Evolutionary conservation across 805 yeast genomes (phyloP).

Genomic region (Zygosaccharomyces gambellarensis): DNA sequence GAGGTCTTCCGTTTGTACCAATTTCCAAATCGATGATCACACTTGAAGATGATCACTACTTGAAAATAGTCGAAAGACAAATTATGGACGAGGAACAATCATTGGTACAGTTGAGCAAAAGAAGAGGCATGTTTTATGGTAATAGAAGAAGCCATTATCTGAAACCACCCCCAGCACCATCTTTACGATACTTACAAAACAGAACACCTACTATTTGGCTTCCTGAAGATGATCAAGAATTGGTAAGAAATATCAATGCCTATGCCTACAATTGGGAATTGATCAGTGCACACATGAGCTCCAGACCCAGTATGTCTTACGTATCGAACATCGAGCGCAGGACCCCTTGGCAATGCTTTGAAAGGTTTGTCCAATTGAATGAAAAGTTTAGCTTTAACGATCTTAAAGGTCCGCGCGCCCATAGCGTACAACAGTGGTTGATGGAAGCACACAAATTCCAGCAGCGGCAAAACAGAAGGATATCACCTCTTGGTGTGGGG

Average conservation of each 20-base stretch:
- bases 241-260: constrained; percentile 77
- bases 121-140: constrained; percentile 42
- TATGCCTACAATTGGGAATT: constrained; percentile 91
- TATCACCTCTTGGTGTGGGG: constrained; percentile 91
- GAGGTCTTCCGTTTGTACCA: constrained; percentile 42
- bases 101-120: constrained; percentile 31
- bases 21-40: constrained; percentile 65
- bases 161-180: constrained; percentile 90
- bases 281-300: constrained; percentile 73
- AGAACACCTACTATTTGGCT: constrained; percentile 95
- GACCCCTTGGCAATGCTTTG: constrained; percentile 99
- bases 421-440: constrained; percentile 83
- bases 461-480: constrained; percentile 79
- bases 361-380: constrained; percentile 86
- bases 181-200: constrained; percentile 68
- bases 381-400: constrained; percentile 84
- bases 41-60: constrained; percentile 58
- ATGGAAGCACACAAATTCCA: constrained; percentile 89
- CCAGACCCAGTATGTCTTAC: constrained; percentile 62
- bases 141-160: constrained; percentile 57
- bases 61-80: constrained; percentile 50
- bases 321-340: constrained; percentile 87
- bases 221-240: constrained; percentile 82
- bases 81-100: constrained; percentile 40
- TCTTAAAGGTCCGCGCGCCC: constrained; percentile 81